These are phyloP conservation scores for Plasmopara halstedii DNA, from an alignment of 352 stramenopile species.

Conservation along the genomic window DNA sequence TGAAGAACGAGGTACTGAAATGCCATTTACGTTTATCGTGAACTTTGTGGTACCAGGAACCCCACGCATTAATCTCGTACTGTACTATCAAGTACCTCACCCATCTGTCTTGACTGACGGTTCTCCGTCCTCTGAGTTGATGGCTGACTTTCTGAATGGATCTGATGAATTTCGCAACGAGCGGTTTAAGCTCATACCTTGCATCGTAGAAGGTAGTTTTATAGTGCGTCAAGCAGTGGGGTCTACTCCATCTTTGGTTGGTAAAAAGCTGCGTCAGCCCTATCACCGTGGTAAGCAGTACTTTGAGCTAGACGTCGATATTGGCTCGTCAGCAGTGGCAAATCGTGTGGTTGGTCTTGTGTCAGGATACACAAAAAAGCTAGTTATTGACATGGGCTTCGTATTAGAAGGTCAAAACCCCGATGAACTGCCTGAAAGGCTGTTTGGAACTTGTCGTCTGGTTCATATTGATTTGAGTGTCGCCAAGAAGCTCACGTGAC, in stretches of 20 bases:
- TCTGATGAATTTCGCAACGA: constrained; percentile 74
- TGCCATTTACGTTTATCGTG: constrained; percentile 74
- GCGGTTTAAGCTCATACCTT: constrained; percentile 77
- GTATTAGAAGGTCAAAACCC: constrained; percentile 53
- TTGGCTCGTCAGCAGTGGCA: constrained; percentile 59
- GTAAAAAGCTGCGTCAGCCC: constrained; percentile 68
- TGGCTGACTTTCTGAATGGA: constrained; percentile 65
- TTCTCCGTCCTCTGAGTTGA: constrained; percentile 57
- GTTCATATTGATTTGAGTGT: constrained; percentile 57
- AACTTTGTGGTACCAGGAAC: constrained; percentile 70
- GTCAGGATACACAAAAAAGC: constrained; percentile 66
- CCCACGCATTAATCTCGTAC: constrained; percentile 50
- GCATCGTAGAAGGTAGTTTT: constrained; percentile 72
- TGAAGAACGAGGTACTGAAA: constrained; percentile 45
- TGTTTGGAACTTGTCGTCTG: constrained; percentile 55
- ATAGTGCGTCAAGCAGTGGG: constrained; percentile 74
- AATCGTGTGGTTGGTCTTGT: constrained; percentile 71
- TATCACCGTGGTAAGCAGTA: constrained; percentile 57
- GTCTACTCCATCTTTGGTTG: constrained; percentile 59
- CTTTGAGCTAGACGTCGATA: constrained; percentile 73
- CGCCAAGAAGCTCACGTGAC: constrained; percentile 27
- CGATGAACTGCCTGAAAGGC: constrained; percentile 61
- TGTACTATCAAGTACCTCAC: constrained; percentile 65
- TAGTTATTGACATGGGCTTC: constrained; percentile 81
- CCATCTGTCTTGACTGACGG: constrained; percentile 44